phyloP scores from a whole-genome alignment of 805 yeast genomes.

The Candida schatavii region DNA sequence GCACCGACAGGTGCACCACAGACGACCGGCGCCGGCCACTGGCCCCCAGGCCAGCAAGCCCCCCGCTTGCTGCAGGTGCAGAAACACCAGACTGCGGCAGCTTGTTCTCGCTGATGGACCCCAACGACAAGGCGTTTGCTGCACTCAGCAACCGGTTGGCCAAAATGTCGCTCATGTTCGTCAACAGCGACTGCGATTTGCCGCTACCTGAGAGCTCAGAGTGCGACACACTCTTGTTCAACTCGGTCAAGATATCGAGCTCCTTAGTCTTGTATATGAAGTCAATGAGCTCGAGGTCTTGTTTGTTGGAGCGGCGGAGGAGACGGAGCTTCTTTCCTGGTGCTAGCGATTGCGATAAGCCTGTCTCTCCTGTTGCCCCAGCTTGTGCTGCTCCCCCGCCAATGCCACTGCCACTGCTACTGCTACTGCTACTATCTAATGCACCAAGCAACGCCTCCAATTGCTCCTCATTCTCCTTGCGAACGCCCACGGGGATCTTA shows the following conservation, averaged over 20 bases:
- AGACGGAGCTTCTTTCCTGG: constrained; percentile 29
- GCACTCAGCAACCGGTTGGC: constrained; percentile 19
- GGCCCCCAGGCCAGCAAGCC: too few species aligned
- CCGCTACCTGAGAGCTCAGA: constrained; percentile 29
- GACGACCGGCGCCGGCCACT: constrained; percentile 24
- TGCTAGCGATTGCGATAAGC: constrained; percentile 1
- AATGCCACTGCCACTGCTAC: too few species aligned
- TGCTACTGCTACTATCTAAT: too few species aligned
- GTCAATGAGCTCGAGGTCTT: constrained; percentile 28
- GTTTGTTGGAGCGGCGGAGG: constrained; percentile 18
- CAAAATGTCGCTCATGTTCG: constrained; percentile 25
- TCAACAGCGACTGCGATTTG: constrained; percentile 32
- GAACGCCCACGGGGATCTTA: constrained; percentile 23
- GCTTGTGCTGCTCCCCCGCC: not conserved
- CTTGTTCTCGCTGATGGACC: constrained; percentile 15
- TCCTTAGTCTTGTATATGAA: constrained; percentile 33
- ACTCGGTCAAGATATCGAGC: constrained; percentile 34
- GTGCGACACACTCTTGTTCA: constrained; percentile 32
- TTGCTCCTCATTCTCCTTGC: constrained; percentile 18
- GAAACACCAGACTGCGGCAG: not conserved
- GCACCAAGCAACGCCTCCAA: constrained; percentile 11
- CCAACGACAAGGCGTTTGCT: constrained; percentile 15
- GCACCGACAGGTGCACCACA: constrained; percentile 18
- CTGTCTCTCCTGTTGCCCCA: too few species aligned
- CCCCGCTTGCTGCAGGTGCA: not conserved